phyloP scores from a whole-genome alignment of 768 basidiomycete species.

The Pilatotrama ljubarskyi region DNA sequence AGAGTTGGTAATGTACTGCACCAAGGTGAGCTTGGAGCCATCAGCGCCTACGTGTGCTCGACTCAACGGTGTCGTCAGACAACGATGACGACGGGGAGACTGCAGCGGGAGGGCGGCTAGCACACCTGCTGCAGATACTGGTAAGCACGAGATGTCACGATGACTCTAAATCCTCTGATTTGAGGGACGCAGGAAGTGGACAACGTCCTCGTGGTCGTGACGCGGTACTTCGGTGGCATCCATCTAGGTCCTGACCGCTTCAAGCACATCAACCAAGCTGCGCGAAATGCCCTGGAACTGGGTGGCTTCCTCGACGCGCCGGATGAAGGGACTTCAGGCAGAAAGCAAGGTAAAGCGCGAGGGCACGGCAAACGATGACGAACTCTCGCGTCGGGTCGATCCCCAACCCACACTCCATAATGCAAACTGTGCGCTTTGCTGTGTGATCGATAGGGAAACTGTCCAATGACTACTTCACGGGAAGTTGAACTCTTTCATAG shows the following conservation, averaged over 20 bases:
- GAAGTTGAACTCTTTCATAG: not conserved
- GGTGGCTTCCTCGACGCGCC: constrained; percentile 79
- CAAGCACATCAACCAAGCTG: constrained; percentile 95
- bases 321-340: constrained; percentile 27
- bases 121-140: constrained; percentile 87
- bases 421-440: too few relatives aligned
- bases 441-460: too few relatives aligned
- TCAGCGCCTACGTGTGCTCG: not conserved
- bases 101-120: constrained; percentile 87
- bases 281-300: constrained; percentile 83
- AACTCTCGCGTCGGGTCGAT: too few relatives aligned
- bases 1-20: constrained; percentile 64
- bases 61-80: constrained; percentile 46
- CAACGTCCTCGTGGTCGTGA: constrained; percentile 88
- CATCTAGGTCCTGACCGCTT: constrained; percentile 87
- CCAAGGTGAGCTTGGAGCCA: constrained; percentile 54
- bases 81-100: constrained; percentile 96
- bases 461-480: too few relatives aligned
- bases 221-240: constrained; percentile 91
- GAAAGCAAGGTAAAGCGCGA: constrained; percentile 8
- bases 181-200: constrained; percentile 60
- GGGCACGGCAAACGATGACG: constrained; percentile 1
- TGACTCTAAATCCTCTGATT: not conserved
- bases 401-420: too few relatives aligned
- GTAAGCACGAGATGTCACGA: constrained; percentile 41